Evolutionary conservation across 352 stramenopile species (phyloP).

Genomic region (Globisporangium barbulae): DNA sequence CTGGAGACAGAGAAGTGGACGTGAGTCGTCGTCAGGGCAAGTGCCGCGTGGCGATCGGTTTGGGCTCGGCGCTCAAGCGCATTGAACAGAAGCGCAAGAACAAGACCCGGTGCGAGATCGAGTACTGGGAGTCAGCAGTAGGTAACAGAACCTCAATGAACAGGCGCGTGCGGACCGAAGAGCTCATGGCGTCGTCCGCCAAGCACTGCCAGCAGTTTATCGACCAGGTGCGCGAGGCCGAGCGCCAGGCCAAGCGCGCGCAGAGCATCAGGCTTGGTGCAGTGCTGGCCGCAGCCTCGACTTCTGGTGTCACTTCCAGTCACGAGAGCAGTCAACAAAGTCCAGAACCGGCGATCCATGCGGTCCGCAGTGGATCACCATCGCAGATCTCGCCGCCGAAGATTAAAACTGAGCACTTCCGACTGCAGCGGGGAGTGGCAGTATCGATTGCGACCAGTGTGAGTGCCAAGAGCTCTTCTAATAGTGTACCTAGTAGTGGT

Average conservation of each 20-base stretch:
- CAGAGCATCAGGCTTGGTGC: slow-evolving; percentile 30
- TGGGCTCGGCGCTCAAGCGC: slow-evolving; percentile 37
- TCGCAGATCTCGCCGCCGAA: slow-evolving; percentile 5
- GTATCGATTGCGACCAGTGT: background rate
- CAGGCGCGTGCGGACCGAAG: slow-evolving; percentile 26
- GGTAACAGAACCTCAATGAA: background rate
- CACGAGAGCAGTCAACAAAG: background rate
- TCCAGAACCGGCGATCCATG: background rate
- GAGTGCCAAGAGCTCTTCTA: background rate
- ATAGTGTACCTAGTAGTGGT: background rate
- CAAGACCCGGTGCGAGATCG: slow-evolving; percentile 54
- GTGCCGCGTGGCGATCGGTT: slow-evolving; percentile 35
- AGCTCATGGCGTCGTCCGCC: slow-evolving; percentile 72
- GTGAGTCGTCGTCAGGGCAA: slow-evolving; percentile 8
- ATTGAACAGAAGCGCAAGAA: slow-evolving; percentile 55
- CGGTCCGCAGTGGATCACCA: background rate
- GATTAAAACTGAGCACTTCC: background rate
- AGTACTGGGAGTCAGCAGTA: slow-evolving; percentile 21
- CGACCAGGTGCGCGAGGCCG: slow-evolving; percentile 32
- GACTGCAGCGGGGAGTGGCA: background rate
- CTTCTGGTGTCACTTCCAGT: background rate
- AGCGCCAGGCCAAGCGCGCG: slow-evolving; percentile 33
- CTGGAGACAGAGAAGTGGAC: background rate
- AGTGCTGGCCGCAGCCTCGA: slow-evolving; percentile 11
- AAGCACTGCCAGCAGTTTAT: slow-evolving; percentile 68